Percentiles rank a stretch among this genome's conserved stretches.
Conservation (phyloP, 306 rosid genomes). For the Lotus japonicus region DNA sequence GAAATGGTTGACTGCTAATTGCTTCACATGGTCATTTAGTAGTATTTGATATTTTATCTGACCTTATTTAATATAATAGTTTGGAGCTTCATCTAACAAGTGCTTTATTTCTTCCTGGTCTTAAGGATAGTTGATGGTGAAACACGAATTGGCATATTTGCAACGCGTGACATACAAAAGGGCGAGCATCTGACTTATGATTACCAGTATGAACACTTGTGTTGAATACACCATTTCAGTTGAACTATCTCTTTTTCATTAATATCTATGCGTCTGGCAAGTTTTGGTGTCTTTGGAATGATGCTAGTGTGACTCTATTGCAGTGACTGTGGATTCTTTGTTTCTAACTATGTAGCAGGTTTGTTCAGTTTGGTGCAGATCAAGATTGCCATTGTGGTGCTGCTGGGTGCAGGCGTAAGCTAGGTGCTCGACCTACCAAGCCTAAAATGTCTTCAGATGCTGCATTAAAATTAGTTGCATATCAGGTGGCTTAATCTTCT, state of each 20-base stretch:
- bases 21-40: conserved; percentile 19
- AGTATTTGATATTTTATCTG: neutral
- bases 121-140: conserved; percentile 91
- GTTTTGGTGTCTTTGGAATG: neutral
- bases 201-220: conserved; percentile 70
- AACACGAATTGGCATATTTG: conserved; percentile 91
- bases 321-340: conserved; percentile 33
- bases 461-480: conserved; percentile 76
- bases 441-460: conserved; percentile 82
- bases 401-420: conserved; percentile 65
- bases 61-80: neutral
- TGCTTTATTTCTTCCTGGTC: neutral
- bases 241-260: neutral
- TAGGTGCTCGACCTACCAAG: conserved; percentile 79
- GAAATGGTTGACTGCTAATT: conserved; percentile 63
- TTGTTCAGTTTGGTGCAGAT: conserved; percentile 99
- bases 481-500: conserved; percentile 72
- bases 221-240: conserved; percentile 14
- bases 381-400: conserved; percentile 99
- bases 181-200: conserved; percentile 95
- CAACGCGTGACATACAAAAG: conserved; percentile 59
- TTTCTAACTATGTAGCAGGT: conserved; percentile 77
- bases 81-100: conserved; percentile 16
- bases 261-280: neutral
- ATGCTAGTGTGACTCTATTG: neutral